Evolutionary conservation across 2,329 filamentous ascomycete genomes (phyloP).

Genomic region (Hypocrella siamensis): DNA sequence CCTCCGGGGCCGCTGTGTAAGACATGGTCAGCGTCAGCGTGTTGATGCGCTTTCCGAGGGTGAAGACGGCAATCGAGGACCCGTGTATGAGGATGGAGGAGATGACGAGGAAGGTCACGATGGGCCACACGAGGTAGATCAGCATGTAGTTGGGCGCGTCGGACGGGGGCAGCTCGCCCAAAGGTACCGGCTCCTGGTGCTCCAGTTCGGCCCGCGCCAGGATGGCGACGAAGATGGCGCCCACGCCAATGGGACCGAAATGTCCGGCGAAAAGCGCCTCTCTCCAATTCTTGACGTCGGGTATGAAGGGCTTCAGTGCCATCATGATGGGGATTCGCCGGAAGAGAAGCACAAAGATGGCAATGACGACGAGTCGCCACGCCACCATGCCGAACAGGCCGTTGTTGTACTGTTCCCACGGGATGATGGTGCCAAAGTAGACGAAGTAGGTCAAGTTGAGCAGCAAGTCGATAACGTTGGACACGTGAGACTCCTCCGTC

Average conservation of each 20-base stretch:
- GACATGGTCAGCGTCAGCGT: slow-evolving; percentile 91
- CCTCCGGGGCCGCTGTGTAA: slow-evolving; percentile 79
- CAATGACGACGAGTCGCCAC: slow-evolving; percentile 87
- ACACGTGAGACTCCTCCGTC: slow-evolving; percentile 96
- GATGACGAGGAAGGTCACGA: slow-evolving; percentile 86
- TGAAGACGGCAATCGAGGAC: slow-evolving; percentile 96
- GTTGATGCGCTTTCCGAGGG: slow-evolving; percentile 94
- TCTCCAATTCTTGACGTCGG: slow-evolving; percentile 95
- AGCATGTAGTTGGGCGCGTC: slow-evolving; percentile 47
- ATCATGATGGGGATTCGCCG: slow-evolving; percentile 93
- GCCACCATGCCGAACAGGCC: slow-evolving; percentile 57
- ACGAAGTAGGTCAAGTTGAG: slow-evolving; percentile 98
- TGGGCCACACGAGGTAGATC: slow-evolving; percentile 84
- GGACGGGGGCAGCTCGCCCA: slow-evolving; percentile 42
- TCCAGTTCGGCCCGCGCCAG: slow-evolving; percentile 86
- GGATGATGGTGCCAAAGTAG: slow-evolving; percentile 92
- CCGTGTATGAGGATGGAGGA: slow-evolving; percentile 90
- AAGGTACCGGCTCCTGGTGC: slow-evolving; percentile 56
- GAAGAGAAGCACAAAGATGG: slow-evolving; percentile 89
- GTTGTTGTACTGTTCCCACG: slow-evolving; percentile 83
- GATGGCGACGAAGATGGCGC: slow-evolving; percentile 90
- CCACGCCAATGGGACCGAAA: slow-evolving; percentile 94
- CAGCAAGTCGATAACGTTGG: slow-evolving; percentile 95
- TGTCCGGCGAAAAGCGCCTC: slow-evolving; percentile 94
- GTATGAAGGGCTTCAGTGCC: slow-evolving; percentile 76